A percentile compares a stretch with the other conserved stretches of the same genome.
Conservation (phyloP, 2,329 filamentous ascomycete species). For the Ophiocordyceps australis region DNA sequence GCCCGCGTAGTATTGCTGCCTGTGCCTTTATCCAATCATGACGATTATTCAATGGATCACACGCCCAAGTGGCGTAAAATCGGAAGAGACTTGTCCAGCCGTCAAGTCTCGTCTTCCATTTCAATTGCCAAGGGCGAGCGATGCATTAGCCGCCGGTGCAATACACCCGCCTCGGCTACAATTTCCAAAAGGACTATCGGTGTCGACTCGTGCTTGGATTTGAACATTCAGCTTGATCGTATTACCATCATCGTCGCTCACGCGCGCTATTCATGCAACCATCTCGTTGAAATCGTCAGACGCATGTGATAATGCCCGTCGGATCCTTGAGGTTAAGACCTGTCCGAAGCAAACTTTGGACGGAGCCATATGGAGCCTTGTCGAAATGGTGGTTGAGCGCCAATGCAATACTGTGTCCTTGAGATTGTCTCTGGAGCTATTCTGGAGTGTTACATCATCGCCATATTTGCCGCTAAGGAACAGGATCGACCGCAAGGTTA, state of each 20-base stretch:
- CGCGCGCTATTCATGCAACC: conserved; percentile 1
- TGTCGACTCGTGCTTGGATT: conserved; percentile 6
- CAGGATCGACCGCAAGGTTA: conserved; percentile 11
- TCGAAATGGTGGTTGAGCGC: conserved; percentile 13
- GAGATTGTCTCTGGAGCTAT: conserved; percentile 14
- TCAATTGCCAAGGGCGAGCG: conserved; percentile 9
- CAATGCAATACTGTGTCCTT: conserved; percentile 9
- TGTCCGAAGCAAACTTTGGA: conserved; percentile 5
- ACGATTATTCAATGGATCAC: no score
- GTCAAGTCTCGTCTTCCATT: conserved; percentile 6
- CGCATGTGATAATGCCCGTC: conserved; percentile 3
- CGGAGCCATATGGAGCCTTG: conserved; percentile 16
- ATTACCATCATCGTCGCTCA: conserved; percentile 3
- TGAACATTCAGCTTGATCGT: no score
- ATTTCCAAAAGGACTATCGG: conserved; percentile 4
- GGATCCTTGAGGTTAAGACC: conserved; percentile 5
- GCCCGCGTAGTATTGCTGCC: no score
- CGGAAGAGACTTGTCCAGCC: no score
- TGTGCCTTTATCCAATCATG: no score
- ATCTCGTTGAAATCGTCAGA: conserved; percentile 9
- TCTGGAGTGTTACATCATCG: conserved; percentile 22
- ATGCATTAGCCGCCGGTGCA: conserved; percentile 9
- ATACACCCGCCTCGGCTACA: conserved; percentile 2
- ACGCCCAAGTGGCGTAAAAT: conserved; percentile 14
- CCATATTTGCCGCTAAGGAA: conserved; percentile 12